phyloP scores from a whole-genome alignment of 1,284 basidiomycete species.

The Cutaneotrichosporon dermatis region DNA sequence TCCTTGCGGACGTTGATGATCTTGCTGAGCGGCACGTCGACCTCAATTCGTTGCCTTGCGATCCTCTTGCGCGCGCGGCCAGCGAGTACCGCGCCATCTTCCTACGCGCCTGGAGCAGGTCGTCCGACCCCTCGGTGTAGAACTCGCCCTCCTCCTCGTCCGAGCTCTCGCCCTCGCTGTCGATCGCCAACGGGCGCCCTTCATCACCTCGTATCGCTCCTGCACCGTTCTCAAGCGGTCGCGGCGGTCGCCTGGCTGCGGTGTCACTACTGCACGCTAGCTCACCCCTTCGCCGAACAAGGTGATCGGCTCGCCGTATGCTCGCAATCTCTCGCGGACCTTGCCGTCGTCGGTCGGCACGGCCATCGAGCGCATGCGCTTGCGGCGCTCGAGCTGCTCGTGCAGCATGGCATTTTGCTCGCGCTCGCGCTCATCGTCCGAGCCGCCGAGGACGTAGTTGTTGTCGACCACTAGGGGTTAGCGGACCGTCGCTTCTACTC shows the following conservation, averaged over 20 bases:
- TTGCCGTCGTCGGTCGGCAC: conserved; percentile 95
- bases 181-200: conserved; percentile 52
- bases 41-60: conserved; percentile 82
- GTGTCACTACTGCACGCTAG: no score
- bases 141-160: conserved; percentile 86
- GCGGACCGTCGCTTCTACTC: conserved; percentile 2
- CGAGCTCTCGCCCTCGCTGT: conserved; percentile 41
- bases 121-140: conserved; percentile 84
- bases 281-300: conserved; percentile 80
- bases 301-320: conserved; percentile 93
- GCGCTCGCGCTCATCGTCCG: conserved; percentile 49
- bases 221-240: conserved; percentile 90
- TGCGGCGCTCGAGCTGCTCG: conserved; percentile 91
- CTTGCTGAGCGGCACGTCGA: conserved; percentile 77
- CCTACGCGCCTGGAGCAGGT: conserved; percentile 75
- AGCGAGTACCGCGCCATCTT: conserved; percentile 87
- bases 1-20: conserved; percentile 87
- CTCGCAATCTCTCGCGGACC: conserved; percentile 80
- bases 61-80: conserved; percentile 88
- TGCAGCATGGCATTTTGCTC: conserved; percentile 66
- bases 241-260: conserved; percentile 58
- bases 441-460: conserved; percentile 45
- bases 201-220: conserved; percentile 74
- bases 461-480: conserved; percentile 40
- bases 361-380: conserved; percentile 84